Evolutionary conservation across 2,329 filamentous ascomycete species (phyloP).

Genomic region (Pseudocercospora fuligena): DNA sequence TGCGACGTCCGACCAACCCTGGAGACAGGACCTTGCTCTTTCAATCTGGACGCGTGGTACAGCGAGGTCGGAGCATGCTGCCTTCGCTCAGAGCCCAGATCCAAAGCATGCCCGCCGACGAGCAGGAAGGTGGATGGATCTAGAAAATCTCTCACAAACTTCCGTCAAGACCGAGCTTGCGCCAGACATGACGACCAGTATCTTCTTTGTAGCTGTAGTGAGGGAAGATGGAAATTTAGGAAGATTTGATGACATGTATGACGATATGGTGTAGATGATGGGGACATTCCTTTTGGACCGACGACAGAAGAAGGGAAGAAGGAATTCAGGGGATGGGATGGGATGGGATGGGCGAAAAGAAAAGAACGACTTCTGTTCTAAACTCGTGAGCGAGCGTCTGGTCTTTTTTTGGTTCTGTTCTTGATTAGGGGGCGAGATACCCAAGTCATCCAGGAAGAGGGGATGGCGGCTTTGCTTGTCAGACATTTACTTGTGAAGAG

Average conservation of each 20-base stretch:
- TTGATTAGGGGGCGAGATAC: slow-evolving; percentile 13
- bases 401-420: slow-evolving; percentile 2
- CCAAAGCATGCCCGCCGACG: slow-evolving; percentile 14
- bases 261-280: not conserved
- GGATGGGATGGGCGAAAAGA: not conserved
- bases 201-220: not conserved
- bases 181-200: not conserved
- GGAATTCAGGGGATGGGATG: not conserved
- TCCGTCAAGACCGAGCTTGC: not conserved
- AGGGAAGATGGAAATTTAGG: not conserved
- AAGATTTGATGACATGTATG: not conserved
- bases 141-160: not conserved
- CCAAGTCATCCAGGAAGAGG: slow-evolving; percentile 11
- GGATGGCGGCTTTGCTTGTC: slow-evolving; percentile 9
- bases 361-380: not conserved
- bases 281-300: not conserved
- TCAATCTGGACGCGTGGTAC: slow-evolving; percentile 34
- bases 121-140: slow-evolving; percentile 23
- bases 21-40: slow-evolving; percentile 34
- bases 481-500: not conserved
- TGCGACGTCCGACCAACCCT: slow-evolving; percentile 32
- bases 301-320: not conserved
- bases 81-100: slow-evolving; percentile 15
- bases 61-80: slow-evolving; percentile 26
- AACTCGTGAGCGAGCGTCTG: not conserved